These are phyloP conservation scores for Camelina hispida DNA, from an alignment of 345 rosid genomes.

Conservation along the genomic window DNA sequence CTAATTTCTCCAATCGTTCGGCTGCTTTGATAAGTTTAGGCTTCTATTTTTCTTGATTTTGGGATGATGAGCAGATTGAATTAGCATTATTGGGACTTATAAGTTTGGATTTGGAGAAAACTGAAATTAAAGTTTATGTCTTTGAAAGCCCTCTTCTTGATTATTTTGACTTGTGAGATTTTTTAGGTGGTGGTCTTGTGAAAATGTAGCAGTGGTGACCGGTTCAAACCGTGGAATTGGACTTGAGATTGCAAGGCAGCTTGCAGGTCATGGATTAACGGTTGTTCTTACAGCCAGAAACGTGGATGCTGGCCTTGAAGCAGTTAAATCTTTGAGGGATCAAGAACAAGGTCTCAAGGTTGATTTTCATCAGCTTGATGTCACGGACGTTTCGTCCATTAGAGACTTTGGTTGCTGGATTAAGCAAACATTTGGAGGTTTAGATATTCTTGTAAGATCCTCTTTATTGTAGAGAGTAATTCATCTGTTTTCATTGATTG, in stretches of 20 bases:
- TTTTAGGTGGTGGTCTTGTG: conserved; percentile 86
- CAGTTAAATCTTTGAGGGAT: conserved; percentile 53
- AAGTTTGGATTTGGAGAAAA: too few relatives aligned
- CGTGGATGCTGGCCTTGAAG: conserved; percentile 66
- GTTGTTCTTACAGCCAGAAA: conserved; percentile 82
- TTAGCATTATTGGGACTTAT: too few relatives aligned
- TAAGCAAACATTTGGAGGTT: conserved; percentile 44
- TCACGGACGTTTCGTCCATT: conserved; percentile 27
- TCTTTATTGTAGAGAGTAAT: background rate
- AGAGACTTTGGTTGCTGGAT: conserved; percentile 41
- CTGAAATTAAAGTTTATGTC: background rate
- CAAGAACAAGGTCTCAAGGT: conserved; percentile 51
- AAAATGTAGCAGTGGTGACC: conserved; percentile 82
- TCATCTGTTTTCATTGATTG: background rate
- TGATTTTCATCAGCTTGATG: conserved; percentile 43
- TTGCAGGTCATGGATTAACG: conserved; percentile 74
- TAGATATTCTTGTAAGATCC: conserved; percentile 45
- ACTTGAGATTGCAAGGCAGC: conserved; percentile 78
- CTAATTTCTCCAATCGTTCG: too few relatives aligned
- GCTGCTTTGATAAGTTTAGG: too few relatives aligned
- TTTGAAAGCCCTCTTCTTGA: conserved; percentile 8
- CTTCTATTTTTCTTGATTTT: too few relatives aligned
- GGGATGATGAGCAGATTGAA: background rate
- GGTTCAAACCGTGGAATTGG: conserved; percentile 92
- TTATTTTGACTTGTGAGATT: background rate